A percentile compares a stretch with the other conserved stretches of the same genome.
phyloP scores from a whole-genome alignment of 2,329 filamentous ascomycete genomes.

The Hypomyces rosellus region DNA sequence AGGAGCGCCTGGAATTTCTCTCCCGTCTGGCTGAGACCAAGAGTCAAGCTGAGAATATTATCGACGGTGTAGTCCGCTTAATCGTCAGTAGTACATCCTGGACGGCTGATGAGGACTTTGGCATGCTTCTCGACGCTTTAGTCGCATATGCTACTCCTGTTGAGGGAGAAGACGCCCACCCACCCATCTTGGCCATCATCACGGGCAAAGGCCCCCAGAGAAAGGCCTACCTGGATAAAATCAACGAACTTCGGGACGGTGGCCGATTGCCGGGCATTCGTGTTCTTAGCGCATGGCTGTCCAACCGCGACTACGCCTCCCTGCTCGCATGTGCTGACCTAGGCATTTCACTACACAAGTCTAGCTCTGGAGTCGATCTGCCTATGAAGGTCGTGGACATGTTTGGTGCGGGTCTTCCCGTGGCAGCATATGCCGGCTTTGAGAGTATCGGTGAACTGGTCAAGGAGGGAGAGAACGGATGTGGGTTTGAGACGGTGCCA shows the following conservation, averaged over 20 bases:
- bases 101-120: constrained; percentile 96
- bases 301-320: constrained; percentile 73
- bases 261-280: constrained; percentile 63
- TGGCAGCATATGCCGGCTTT: constrained; percentile 79
- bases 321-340: constrained; percentile 82
- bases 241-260: constrained; percentile 53
- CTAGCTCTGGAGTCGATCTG: constrained; percentile 87
- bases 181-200: constrained; percentile 81
- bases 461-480: constrained; percentile 76
- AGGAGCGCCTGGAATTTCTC: constrained; percentile 55
- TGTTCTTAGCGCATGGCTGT: constrained; percentile 79
- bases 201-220: constrained; percentile 90
- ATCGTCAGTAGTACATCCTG: constrained; percentile 93
- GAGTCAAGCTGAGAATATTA: constrained; percentile 51
- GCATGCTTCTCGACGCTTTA: constrained; percentile 75
- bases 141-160: constrained; percentile 58
- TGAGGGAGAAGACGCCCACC: constrained; percentile 34
- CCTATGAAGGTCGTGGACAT: constrained; percentile 99
- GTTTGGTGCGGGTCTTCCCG: constrained; percentile 91
- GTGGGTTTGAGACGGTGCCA: constrained; percentile 68
- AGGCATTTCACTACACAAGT: constrained; percentile 86
- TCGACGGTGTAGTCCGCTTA: constrained; percentile 55
- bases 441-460: constrained; percentile 90
- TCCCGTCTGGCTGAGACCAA: constrained; percentile 57
- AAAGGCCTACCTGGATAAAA: constrained; percentile 62